These are phyloP conservation scores for Hymenoscyphus fraxineus DNA, from an alignment of 2,329 filamentous ascomycete species.

Conservation along the genomic window DNA sequence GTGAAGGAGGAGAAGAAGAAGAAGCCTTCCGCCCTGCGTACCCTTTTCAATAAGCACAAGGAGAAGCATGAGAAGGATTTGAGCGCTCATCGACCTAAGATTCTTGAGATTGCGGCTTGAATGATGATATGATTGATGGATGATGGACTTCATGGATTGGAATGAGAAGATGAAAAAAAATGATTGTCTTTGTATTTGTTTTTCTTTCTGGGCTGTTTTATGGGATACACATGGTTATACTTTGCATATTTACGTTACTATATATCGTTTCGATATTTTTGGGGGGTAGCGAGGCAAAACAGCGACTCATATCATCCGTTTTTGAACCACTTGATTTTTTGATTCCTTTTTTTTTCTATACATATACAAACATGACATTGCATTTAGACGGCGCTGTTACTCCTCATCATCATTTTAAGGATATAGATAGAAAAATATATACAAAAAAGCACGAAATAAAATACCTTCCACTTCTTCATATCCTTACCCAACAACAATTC, in stretches of 20 bases:
- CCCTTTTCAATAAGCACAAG: slow-evolving; percentile 16
- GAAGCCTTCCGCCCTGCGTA: slow-evolving; percentile 6
- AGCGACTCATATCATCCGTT: neutral
- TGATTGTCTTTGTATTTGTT: too few species aligned
- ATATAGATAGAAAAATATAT: neutral
- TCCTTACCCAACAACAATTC: too few species aligned
- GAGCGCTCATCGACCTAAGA: slow-evolving; percentile 10
- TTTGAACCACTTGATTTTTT: neutral
- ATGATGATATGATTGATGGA: neutral
- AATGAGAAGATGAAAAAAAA: neutral
- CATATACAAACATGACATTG: neutral
- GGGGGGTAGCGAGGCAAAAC: neutral
- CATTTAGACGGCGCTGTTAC: neutral
- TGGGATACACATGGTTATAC: neutral
- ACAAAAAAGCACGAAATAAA: neutral
- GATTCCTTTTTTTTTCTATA: neutral
- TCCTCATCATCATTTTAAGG: neutral
- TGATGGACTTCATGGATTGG: neutral
- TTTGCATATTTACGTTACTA: neutral
- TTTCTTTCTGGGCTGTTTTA: neutral
- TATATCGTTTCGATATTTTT: neutral
- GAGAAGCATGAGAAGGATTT: slow-evolving; percentile 12
- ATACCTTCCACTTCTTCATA: neutral
- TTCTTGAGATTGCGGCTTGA: slow-evolving; percentile 9
- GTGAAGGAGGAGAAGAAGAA: slow-evolving; percentile 9